phyloP scores from a whole-genome alignment of 139 green algal genomes.

The Raphidocelis subcapitata region DNA sequence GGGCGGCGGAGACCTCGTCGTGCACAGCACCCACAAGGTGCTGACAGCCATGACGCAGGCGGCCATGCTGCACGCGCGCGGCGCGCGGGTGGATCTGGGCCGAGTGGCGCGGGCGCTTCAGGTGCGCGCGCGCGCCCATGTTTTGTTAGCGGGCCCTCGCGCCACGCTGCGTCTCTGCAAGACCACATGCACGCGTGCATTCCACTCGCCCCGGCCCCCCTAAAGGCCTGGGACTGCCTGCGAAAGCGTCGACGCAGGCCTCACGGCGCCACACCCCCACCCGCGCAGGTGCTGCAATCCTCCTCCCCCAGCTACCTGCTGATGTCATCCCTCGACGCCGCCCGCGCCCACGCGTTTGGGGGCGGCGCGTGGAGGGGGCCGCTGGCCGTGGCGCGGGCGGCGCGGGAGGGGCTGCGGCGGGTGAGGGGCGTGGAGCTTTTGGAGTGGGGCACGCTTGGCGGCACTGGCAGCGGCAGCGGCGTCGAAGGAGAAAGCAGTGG shows the following conservation, averaged over 20 bases:
- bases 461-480: not conserved
- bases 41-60: slow-evolving; percentile 85
- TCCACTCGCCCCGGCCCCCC: too few relatives aligned
- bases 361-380: slow-evolving; percentile 23
- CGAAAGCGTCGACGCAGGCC: too few relatives aligned
- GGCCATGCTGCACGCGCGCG: slow-evolving; percentile 85
- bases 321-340: slow-evolving; percentile 88
- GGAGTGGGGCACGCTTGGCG: slow-evolving; percentile 7
- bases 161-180: too few relatives aligned
- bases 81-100: slow-evolving; percentile 16
- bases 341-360: slow-evolving; percentile 38
- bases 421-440: not conserved
- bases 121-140: slow-evolving; percentile 14
- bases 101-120: slow-evolving; percentile 45
- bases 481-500: not conserved
- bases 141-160: not conserved
- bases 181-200: too few relatives aligned
- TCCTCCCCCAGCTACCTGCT: slow-evolving; percentile 89
- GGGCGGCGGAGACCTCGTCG: slow-evolving; percentile 76
- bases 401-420: slow-evolving; percentile 1
- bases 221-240: too few relatives aligned
- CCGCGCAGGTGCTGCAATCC: slow-evolving; percentile 36
- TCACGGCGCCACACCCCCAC: too few relatives aligned
- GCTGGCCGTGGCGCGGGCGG: slow-evolving; percentile 32
- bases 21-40: slow-evolving; percentile 96